phyloP scores from a whole-genome alignment of 352 stramenopile genomes.

The Phytophthora fragariae region DNA sequence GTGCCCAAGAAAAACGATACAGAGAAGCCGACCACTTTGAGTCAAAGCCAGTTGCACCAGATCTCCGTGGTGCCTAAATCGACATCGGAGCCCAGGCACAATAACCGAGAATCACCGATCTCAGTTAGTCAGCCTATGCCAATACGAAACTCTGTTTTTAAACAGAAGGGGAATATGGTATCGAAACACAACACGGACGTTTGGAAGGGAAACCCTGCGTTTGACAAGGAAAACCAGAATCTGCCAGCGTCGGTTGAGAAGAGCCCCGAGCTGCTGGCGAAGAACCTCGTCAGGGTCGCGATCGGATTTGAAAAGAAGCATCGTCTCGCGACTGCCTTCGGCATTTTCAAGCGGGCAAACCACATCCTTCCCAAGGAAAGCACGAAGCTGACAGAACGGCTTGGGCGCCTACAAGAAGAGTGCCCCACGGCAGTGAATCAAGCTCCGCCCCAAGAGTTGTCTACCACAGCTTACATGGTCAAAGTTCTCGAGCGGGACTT shows the following conservation, averaged over 20 bases:
- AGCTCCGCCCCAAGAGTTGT: conserved; percentile 51
- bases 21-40: not conserved
- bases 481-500: conserved; percentile 60
- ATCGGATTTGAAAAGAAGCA: conserved; percentile 60
- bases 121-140: not conserved
- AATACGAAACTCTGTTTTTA: not conserved
- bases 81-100: not conserved
- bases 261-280: conserved; percentile 50
- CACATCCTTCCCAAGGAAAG: conserved; percentile 58
- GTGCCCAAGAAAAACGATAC: not conserved
- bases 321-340: conserved; percentile 45
- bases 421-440: conserved; percentile 23
- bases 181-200: not conserved
- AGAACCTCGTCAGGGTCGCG: conserved; percentile 63
- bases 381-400: conserved; percentile 54
- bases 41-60: not conserved
- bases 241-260: conserved; percentile 1
- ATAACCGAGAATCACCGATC: not conserved
- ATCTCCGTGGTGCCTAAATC: not conserved
- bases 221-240: conserved; percentile 27
- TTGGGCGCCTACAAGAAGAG: conserved; percentile 42
- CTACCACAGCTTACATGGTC: conserved; percentile 46
- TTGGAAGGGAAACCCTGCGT: not conserved
- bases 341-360: conserved; percentile 64
- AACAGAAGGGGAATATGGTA: not conserved